These are phyloP conservation scores for Fusarium sp. DNA, from an alignment of 2,329 filamentous ascomycete genomes.

Conservation along the genomic window DNA sequence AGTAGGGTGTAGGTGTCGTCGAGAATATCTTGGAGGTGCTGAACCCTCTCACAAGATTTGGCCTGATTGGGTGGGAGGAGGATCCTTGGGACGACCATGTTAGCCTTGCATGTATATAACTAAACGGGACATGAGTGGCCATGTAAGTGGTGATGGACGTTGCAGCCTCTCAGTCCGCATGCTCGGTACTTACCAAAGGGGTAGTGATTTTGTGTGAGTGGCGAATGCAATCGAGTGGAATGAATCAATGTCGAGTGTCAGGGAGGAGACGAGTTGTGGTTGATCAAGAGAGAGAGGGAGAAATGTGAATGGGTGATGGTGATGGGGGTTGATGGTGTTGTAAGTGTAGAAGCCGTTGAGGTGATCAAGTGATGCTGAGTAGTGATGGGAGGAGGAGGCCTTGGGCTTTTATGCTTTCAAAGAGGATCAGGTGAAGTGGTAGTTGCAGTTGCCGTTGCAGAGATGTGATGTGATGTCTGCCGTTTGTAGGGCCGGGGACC, in stretches of 20 bases:
- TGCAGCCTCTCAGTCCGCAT: slow-evolving; percentile 19
- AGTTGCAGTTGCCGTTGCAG: slow-evolving; percentile 18
- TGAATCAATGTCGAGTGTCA: slow-evolving; percentile 10
- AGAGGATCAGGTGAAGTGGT: slow-evolving; percentile 9
- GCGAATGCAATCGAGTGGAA: slow-evolving; percentile 1
- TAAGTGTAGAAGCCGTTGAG: slow-evolving; percentile 8
- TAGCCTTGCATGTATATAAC: slow-evolving; percentile 38
- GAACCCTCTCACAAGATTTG: slow-evolving; percentile 33
- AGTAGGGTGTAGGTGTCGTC: slow-evolving; percentile 29
- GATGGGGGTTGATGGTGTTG: background rate
- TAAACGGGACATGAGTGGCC: slow-evolving; percentile 7
- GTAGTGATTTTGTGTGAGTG: background rate
- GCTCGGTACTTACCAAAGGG: slow-evolving; percentile 23
- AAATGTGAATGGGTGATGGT: background rate
- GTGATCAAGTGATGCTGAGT: slow-evolving; percentile 1
- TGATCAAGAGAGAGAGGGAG: background rate
- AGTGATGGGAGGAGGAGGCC: slow-evolving; percentile 12
- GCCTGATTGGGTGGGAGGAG: slow-evolving; percentile 37
- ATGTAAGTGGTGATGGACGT: slow-evolving; percentile 12
- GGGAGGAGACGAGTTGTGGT: background rate
- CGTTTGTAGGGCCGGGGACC: slow-evolving; percentile 31
- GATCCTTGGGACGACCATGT: slow-evolving; percentile 32
- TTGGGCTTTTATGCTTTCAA: slow-evolving; percentile 34
- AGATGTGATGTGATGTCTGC: slow-evolving; percentile 23
- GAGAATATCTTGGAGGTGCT: slow-evolving; percentile 24